Evolutionary conservation across 331 rosid species (phyloP).

Genomic region (Prunus yedoensis): DNA sequence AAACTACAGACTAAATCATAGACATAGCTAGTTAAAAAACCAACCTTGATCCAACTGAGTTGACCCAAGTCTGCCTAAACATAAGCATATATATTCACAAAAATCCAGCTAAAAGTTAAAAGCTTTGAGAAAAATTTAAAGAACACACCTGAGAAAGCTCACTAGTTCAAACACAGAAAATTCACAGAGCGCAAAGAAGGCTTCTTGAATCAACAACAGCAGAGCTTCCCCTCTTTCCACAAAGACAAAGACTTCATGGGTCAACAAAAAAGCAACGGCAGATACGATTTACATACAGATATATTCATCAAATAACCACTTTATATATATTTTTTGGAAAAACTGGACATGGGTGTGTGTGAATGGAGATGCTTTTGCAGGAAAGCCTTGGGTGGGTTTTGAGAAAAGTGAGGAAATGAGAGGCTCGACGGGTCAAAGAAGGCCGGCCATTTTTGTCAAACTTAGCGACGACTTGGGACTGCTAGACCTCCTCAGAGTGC

Average conservation of each 20-base stretch:
- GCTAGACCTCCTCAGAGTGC: slow-evolving; percentile 12
- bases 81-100: neutral
- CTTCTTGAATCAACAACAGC: slow-evolving; percentile 19
- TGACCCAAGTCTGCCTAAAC: slow-evolving; percentile 4
- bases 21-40: neutral
- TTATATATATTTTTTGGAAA: too few relatives aligned
- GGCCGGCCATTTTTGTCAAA: slow-evolving; percentile 40
- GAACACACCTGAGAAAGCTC: slow-evolving; percentile 35
- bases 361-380: slow-evolving; percentile 6
- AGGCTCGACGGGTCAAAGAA: slow-evolving; percentile 55
- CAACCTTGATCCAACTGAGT: slow-evolving; percentile 16
- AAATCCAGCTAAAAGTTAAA: neutral
- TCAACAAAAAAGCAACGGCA: slow-evolving; percentile 12
- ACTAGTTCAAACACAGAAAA: slow-evolving; percentile 13
- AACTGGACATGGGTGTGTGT: slow-evolving; percentile 25
- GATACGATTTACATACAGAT: neutral
- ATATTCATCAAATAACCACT: neutral
- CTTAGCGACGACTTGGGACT: slow-evolving; percentile 29
- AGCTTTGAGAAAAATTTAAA: slow-evolving; percentile 11
- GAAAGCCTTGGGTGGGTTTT: slow-evolving; percentile 2
- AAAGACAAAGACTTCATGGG: slow-evolving; percentile 20
- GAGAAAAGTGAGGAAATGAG: slow-evolving; percentile 6
- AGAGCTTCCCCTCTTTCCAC: slow-evolving; percentile 24
- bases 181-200: slow-evolving; percentile 16
- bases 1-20: neutral